These are phyloP conservation scores for Isabelozyma rhagii DNA, from an alignment of 805 yeast genomes.

Conservation along the genomic window DNA sequence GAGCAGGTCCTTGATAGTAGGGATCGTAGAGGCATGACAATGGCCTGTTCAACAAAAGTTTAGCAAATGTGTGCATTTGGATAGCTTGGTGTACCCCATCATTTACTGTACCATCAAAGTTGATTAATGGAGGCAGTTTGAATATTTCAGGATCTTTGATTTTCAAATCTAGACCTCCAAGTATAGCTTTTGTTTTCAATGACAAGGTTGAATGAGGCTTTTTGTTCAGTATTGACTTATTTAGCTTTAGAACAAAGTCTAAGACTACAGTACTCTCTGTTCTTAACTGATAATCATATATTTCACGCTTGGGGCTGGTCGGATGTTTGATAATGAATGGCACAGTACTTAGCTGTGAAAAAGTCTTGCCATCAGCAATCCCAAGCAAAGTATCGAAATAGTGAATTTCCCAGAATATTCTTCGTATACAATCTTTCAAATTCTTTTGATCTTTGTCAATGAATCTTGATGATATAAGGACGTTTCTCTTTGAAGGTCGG, in stretches of 20 bases:
- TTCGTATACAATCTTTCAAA: background rate
- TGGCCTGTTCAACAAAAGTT: slow-evolving; percentile 54
- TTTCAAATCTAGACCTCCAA: slow-evolving; percentile 51
- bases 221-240: slow-evolving; percentile 42
- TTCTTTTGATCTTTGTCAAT: slow-evolving; percentile 17
- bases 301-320: slow-evolving; percentile 22
- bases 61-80: slow-evolving; percentile 47
- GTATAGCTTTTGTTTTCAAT: slow-evolving; percentile 40
- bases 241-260: slow-evolving; percentile 38
- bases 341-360: slow-evolving; percentile 31
- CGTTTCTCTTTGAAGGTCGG: background rate
- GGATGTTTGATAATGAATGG: slow-evolving; percentile 41
- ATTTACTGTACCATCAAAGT: slow-evolving; percentile 43
- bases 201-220: slow-evolving; percentile 28
- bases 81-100: slow-evolving; percentile 54
- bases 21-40: slow-evolving; percentile 32
- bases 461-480: background rate
- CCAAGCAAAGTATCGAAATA: background rate
- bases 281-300: slow-evolving; percentile 37
- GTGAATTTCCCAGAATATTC: background rate
- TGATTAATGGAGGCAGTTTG: slow-evolving; percentile 41
- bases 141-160: slow-evolving; percentile 40
- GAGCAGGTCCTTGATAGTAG: background rate
- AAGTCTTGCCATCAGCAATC: background rate
- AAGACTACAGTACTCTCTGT: slow-evolving; percentile 14